Conservation (phyloP, 176 grass and related monocot species). For the Typha latifolia region DNA sequence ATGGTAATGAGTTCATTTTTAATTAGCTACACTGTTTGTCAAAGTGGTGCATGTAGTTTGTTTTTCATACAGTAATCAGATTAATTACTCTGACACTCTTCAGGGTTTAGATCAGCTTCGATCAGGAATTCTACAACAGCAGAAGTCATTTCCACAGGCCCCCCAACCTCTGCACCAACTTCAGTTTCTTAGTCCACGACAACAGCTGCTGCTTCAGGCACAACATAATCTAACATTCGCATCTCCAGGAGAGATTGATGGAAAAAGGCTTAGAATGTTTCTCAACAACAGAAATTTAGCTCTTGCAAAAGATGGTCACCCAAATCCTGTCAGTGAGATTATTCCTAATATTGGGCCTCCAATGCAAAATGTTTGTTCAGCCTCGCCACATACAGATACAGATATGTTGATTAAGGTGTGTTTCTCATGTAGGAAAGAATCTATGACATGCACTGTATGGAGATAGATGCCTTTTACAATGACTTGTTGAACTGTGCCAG, state of each 20-base stretch:
- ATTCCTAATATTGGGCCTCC: constrained; percentile 45
- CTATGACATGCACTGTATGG: no score
- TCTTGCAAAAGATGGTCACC: constrained; percentile 43
- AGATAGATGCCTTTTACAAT: no score
- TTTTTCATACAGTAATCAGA: not conserved
- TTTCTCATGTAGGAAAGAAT: not conserved
- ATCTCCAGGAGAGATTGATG: constrained; percentile 58
- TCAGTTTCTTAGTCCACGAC: constrained; percentile 67
- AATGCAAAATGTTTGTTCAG: constrained; percentile 38
- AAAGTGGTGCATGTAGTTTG: not conserved
- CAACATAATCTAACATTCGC: constrained; percentile 49
- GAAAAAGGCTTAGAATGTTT: constrained; percentile 61
- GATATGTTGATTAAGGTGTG: constrained; percentile 78
- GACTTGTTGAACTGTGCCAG: no score
- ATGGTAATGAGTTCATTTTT: constrained; percentile 5
- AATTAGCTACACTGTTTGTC: no score
- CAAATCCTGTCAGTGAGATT: constrained; percentile 39
- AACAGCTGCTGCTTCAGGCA: constrained; percentile 79
- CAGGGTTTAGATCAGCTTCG: constrained; percentile 80
- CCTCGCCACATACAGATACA: constrained; percentile 30
- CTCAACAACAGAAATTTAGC: constrained; percentile 41
- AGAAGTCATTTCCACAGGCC: constrained; percentile 64
- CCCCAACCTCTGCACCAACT: constrained; percentile 65
- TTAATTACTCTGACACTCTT: constrained; percentile 3
- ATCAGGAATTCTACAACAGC: constrained; percentile 59